phyloP scores from a whole-genome alignment of 2,329 filamentous ascomycete species.

The Fusarium penzigii region DNA sequence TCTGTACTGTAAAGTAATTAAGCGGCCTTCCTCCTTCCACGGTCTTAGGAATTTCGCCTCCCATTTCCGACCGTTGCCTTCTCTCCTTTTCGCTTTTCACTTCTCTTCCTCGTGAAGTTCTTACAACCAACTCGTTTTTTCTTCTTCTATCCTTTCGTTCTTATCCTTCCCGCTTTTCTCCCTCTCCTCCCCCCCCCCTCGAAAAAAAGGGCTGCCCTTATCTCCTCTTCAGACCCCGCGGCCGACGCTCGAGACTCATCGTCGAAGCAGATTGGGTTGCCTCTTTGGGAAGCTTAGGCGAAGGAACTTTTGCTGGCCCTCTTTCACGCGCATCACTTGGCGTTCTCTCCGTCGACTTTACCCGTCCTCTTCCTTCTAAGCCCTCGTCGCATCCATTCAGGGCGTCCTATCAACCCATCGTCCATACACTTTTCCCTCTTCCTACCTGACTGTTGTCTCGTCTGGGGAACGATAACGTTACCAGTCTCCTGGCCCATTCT shows the following conservation, averaged over 20 bases:
- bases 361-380: conserved; percentile 20
- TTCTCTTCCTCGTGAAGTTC: no score
- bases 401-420: conserved; percentile 28
- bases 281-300: conserved; percentile 38
- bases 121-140: no score
- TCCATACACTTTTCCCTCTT: conserved; percentile 28
- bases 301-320: conserved; percentile 44
- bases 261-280: conserved; percentile 36
- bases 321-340: conserved; percentile 38
- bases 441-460: conserved; percentile 22
- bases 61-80: no score
- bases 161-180: neutral
- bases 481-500: conserved; percentile 8
- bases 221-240: conserved; percentile 29
- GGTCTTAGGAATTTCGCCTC: no score
- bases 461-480: conserved; percentile 38
- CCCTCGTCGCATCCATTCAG: conserved; percentile 19
- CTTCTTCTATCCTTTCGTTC: neutral
- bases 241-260: conserved; percentile 25
- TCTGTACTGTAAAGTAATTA: no score
- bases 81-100: no score
- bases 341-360: conserved; percentile 26
- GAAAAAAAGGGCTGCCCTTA: conserved; percentile 19
- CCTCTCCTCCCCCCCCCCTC: conserved; percentile 1
- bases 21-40: no score